Evolutionary conservation across 1,139 yeast genomes (phyloP), one percentile per base, ranked within the genome.

Genomic region (Debaryomyces psychrophilus): DNA sequence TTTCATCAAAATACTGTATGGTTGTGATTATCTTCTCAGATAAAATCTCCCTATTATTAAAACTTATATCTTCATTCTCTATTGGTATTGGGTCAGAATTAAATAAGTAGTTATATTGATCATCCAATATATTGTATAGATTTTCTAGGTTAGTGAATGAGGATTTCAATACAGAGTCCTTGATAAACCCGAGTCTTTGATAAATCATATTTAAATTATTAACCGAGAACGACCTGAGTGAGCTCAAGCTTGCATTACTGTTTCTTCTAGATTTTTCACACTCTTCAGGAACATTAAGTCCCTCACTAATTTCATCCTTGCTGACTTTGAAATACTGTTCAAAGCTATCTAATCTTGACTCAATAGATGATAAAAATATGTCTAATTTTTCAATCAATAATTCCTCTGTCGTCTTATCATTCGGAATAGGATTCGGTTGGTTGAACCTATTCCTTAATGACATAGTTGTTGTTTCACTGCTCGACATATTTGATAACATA

Each of bases 1-100:
- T 82, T 40, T 76, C 81, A 56, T 82, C 87, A 46, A 82, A 71
- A 50, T 76, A 81, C 41, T 76, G 83, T 29, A 82, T 65, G 9
- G 83, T 80, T 17, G 77, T 73, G 23, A 81, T 67, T 45, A 82
- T 70, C 50, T 79, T 81, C 48, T 73, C 61, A 8, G 73, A 61
- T 26, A 74, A 57, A 0, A 67, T 55, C 47, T 72, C 79, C 33
- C 61, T 63, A 31, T 58, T 72, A 48, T 65, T 59, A 22, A 58
- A 51, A 23, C 53, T 50, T 12, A 54, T 34, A 17, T 51, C 46
- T 14, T 50, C 54, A n/a, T 46, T 42, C 18, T 57, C 59, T 18
- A 50, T n/a, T 11, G 46, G 41, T 15, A 15, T 29, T 52, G 41
- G 43, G 48, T 58, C 46, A 43, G 56, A 26, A 57, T 60, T 51